Conservation (phyloP, 805 yeast genomes). For the Komagataella ulmi region DNA sequence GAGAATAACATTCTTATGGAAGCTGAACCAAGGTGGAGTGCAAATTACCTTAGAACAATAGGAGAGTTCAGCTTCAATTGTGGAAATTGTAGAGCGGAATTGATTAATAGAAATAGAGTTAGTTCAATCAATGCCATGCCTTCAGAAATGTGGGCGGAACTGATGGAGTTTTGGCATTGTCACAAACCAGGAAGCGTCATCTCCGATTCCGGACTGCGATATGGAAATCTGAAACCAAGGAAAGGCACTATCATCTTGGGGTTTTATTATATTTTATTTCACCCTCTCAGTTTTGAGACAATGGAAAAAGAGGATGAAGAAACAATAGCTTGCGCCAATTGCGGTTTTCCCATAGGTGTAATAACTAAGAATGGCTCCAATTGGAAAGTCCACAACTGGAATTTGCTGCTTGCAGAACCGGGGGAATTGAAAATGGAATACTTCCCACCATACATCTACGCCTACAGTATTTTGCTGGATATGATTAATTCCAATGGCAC, state of each 20-base stretch:
- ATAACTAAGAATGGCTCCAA: background rate
- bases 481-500: slow-evolving; percentile 17
- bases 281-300: slow-evolving; percentile 10
- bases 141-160: slow-evolving; percentile 83
- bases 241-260: slow-evolving; percentile 36
- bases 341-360: slow-evolving; percentile 27
- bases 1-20: background rate
- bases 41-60: background rate
- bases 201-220: slow-evolving; percentile 16
- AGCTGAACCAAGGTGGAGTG: slow-evolving; percentile 2
- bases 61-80: background rate
- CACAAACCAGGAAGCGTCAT: slow-evolving; percentile 49
- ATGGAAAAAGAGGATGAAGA: slow-evolving; percentile 4
- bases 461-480: slow-evolving; percentile 26
- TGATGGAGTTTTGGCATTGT: slow-evolving; percentile 98
- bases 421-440: slow-evolving; percentile 30
- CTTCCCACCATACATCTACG: slow-evolving; percentile 22
- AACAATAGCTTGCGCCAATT: slow-evolving; percentile 20
- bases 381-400: background rate
- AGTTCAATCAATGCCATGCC: slow-evolving; percentile 53
- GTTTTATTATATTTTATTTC: slow-evolving; percentile 35
- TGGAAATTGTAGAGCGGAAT: background rate
- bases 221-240: slow-evolving; percentile 31
- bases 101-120: slow-evolving; percentile 18
- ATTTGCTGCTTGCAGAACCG: background rate